Evolutionary conservation across 2,329 filamentous ascomycete genomes (phyloP).

Genomic region (Chaetomium strumarium): DNA sequence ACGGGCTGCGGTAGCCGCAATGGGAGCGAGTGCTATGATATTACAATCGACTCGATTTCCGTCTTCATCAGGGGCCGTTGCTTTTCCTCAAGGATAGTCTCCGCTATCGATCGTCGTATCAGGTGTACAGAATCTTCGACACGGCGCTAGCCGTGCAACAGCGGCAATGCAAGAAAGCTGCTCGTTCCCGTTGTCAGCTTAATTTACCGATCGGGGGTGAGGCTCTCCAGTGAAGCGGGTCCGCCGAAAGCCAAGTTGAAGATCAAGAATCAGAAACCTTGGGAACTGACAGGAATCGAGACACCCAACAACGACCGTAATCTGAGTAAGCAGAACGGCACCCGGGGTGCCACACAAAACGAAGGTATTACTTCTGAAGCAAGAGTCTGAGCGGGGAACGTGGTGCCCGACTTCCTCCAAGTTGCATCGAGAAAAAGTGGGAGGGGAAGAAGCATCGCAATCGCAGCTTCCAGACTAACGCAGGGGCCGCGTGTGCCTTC

Average conservation of each 20-base stretch:
- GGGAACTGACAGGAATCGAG: neutral
- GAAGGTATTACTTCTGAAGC: neutral
- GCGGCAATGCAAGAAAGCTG: slow-evolving; percentile 2
- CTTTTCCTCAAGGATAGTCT: neutral
- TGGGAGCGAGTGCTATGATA: neutral
- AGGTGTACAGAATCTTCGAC: neutral
- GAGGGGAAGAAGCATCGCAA: neutral
- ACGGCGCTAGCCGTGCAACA: neutral
- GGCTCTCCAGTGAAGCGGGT: too few species aligned
- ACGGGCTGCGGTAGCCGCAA: neutral
- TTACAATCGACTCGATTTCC: slow-evolving; percentile 9
- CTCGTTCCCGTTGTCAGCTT: neutral
- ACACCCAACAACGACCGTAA: neutral
- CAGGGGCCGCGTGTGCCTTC: slow-evolving; percentile 2
- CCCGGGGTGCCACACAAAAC: too few species aligned
- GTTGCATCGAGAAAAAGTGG: neutral
- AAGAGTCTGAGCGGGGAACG: neutral
- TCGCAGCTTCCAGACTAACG: neutral
- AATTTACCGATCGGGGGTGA: neutral
- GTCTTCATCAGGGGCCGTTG: slow-evolving; percentile 9
- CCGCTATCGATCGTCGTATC: slow-evolving; percentile 1
- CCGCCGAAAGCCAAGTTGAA: too few species aligned
- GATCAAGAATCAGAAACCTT: neutral
- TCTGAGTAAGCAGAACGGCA: too few species aligned
- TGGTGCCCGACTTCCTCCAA: neutral